Conservation (phyloP, 169 alveolate species). For the Nephromyces sp. region DNA sequence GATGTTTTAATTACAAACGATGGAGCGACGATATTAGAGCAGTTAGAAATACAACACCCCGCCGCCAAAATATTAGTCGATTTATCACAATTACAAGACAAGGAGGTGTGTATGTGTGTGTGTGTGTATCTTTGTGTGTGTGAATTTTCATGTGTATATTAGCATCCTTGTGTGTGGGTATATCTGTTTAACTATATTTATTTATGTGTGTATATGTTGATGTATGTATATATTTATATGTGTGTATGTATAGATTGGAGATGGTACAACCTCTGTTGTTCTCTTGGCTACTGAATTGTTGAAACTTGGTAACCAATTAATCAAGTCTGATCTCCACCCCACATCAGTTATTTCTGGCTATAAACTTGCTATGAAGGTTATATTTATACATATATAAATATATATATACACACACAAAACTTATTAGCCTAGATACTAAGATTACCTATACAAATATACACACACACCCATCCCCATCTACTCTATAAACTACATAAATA, state of each 20-base stretch:
- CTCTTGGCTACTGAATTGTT: constrained; percentile 95
- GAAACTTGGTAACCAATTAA: constrained; percentile 85
- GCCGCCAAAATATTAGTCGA: constrained; percentile 96
- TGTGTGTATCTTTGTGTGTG: neutral
- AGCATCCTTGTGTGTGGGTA: neutral
- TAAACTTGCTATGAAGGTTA: constrained; percentile 63
- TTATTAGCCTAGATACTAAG: too few relatives aligned
- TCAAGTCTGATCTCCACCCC: constrained; percentile 93
- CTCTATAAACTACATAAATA: too few relatives aligned
- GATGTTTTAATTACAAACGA: constrained; percentile 98
- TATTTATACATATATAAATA: constrained; percentile 47
- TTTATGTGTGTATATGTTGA: neutral
- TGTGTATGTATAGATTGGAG: constrained; percentile 81
- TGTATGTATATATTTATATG: constrained; percentile 14
- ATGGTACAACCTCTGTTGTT: constrained; percentile 99
- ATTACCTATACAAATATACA: too few relatives aligned
- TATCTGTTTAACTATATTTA: too few relatives aligned
- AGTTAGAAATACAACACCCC: constrained; percentile 98
- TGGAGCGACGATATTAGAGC: constrained; percentile 97
- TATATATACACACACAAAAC: too few relatives aligned
- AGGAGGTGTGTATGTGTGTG: neutral
- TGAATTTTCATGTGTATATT: too few relatives aligned
- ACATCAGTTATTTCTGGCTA: constrained; percentile 82
- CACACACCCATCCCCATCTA: too few relatives aligned
- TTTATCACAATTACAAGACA: constrained; percentile 86